phyloP scores from a whole-genome alignment of 1,284 basidiomycete species.

The Coniferiporia sulphurascens region DNA sequence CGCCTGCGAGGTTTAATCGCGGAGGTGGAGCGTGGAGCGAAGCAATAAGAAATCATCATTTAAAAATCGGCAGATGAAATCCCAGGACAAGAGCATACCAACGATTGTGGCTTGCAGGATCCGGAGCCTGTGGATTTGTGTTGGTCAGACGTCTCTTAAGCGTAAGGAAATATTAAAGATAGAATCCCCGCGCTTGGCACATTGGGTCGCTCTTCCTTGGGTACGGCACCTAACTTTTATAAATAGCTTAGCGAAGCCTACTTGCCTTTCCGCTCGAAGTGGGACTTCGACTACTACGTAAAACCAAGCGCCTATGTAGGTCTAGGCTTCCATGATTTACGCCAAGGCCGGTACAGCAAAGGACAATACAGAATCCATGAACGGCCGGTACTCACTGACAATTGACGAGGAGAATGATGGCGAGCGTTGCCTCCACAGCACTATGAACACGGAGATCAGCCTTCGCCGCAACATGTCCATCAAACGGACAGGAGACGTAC shows the following conservation, averaged over 20 bases:
- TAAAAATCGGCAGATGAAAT: background rate
- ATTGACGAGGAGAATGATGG: conserved; percentile 56
- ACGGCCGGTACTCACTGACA: conserved; percentile 50
- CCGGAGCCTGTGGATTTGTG: conserved; percentile 29
- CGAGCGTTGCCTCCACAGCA: conserved; percentile 56
- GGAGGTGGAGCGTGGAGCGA: background rate
- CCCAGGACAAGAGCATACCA: conserved; percentile 30
- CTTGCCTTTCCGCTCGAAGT: too few relatives aligned
- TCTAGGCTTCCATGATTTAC: background rate
- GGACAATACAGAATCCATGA: background rate
- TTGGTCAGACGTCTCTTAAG: too few relatives aligned
- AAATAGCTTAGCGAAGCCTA: too few relatives aligned
- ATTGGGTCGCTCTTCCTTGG: too few relatives aligned
- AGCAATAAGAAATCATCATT: background rate
- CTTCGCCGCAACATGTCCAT: background rate
- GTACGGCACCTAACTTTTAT: too few relatives aligned
- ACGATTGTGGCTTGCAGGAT: conserved; percentile 55
- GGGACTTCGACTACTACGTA: too few relatives aligned
- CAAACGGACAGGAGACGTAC: conserved; percentile 18
- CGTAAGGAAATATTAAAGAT: too few relatives aligned
- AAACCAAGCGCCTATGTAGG: background rate
- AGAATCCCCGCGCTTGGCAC: too few relatives aligned
- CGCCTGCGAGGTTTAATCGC: conserved; percentile 33
- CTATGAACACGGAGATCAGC: conserved; percentile 21
- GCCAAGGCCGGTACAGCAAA: background rate